A percentile compares a stretch with the other conserved stretches of the same genome.
These are phyloP conservation scores for Cutaneotrichosporon sp. DNA, from an alignment of 1,284 basidiomycete genomes.

Conservation along the genomic window DNA sequence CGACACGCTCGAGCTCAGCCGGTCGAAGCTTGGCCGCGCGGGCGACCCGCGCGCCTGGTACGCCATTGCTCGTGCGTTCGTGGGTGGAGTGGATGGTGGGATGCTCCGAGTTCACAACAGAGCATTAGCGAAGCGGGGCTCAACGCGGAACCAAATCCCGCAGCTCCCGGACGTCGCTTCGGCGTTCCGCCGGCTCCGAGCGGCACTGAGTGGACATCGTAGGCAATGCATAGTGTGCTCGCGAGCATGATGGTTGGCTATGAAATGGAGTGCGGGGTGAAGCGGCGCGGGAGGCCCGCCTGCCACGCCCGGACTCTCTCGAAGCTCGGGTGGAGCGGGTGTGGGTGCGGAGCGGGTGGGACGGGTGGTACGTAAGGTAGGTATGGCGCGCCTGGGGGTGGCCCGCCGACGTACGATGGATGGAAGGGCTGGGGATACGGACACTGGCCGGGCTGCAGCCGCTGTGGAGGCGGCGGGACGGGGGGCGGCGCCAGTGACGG, in stretches of 20 bases:
- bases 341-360: background rate
- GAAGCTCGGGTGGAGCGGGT: no score
- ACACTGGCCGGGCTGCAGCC: no score
- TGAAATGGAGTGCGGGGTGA: background rate
- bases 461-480: no score
- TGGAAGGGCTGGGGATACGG: no score
- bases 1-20: constrained; percentile 26
- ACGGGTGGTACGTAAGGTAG: background rate
- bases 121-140: background rate
- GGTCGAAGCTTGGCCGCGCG: constrained; percentile 22
- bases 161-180: background rate
- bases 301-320: no score
- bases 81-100: background rate
- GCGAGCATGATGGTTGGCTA: background rate
- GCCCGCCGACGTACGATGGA: no score
- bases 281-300: background rate
- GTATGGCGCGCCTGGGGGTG: no score
- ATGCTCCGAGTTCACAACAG: background rate
- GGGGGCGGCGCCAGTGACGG: no score
- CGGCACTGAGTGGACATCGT: background rate
- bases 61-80: constrained; percentile 2
- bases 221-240: background rate
- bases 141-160: background rate
- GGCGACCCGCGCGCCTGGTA: constrained; percentile 16
- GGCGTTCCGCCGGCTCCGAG: background rate